Evolutionary conservation across 2,329 filamentous ascomycete species (phyloP), one percentile per base, ranked within the genome.

Genomic region (Pseudocercospora cruenta): DNA sequence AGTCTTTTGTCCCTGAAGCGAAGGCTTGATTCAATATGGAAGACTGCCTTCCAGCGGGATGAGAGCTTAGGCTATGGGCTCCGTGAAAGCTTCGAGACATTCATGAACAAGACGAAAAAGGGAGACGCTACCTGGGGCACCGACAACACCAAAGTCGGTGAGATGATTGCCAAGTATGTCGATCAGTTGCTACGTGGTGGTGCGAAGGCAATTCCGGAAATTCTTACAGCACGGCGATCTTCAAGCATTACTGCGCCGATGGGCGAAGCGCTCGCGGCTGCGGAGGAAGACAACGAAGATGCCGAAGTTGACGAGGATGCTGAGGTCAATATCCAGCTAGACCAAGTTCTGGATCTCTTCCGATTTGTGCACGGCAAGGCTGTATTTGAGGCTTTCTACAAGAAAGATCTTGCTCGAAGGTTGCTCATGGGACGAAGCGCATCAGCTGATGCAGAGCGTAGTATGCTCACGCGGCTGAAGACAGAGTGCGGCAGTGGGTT

Each of bases 371-470:
- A 98, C 76, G 95, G 95, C 70, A 99, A 99, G 78, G 94, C 96
- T 63, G 92, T 97, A 0, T 99, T 99, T 69, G 95, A 99, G 78
- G 94, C 95, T 0, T 99, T 99, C 77, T 99, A 99, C 86, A 99
- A 99, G 83, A 96, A 95, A 75, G 95, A 98, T 75, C 85, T 99
- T 59, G 94, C 96, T 0, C 87, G 94, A 16, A 87, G 95, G 55
- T 82, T 99, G 49, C 85, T 99, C 63, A 94, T 98, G 92, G 91
- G 90, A 45, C 88, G 94, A 69, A 97, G 93, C 76, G 94, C 94
- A 22, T 97, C 93, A 75, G 91, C 94, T 63, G 95, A 99, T 79
- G 94, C 95, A 0, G 96, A 99, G 81, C 88, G 94, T 69, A 96
- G 91, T 80, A 99, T 99, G 95, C 86, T 99, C 57, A 86, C 91